Evolutionary conservation across 1,284 basidiomycete genomes (phyloP), one percentile per base, ranked within the genome.

Genomic region (Cryptococcus maquisensis): DNA sequence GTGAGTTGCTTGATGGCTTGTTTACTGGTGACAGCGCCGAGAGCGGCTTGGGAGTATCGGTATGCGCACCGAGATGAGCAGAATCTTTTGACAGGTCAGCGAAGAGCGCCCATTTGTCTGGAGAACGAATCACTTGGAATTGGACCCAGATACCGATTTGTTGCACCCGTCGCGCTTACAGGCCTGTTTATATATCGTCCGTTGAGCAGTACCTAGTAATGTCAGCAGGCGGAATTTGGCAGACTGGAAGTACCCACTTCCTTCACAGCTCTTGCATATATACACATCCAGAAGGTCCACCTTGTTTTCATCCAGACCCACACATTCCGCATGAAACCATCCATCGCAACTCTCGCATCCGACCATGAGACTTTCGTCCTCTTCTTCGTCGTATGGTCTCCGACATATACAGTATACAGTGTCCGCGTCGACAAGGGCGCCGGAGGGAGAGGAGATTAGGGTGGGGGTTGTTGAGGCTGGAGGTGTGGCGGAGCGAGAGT

Each of bases 291-390:
- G 43, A 42, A 67, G 51, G 18, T 68, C 66, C 16, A 73, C 57
- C 48, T 68, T 62, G 4, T 67, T 60, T 39, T 69, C 68, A 23
- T 57, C 49, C 26, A 76, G 43, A 2, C 62, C 66, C 13, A 73
- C 60, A 51, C 74, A 76, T 24, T 26, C 38, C 0, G 73, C 64
- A 52, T 75, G 73, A 43, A 66, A 76, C 74, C 74, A 76, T 47
- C 69, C 64, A 41, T 74, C 68, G 54, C 74, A 76, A 28, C 71
- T 72, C 40, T 76, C 74, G 49, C 74, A 76, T 6, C 67, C 73
- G 1, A 76, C 56, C 67, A 72, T 71, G 0, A 56, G 58, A 9
- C 55, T 58, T 12, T 67, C 66, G n/a, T 65, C 65, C n/a, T 69
- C 67, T 21, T 74, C 71, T 12, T 65, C 66, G 18, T 53, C 54